Percentiles rank a stretch among this genome's conserved stretches.
These are phyloP conservation scores for Cyanidium caldarium DNA, from an alignment of 23 red algal genomes.

Conservation along the genomic window DNA sequence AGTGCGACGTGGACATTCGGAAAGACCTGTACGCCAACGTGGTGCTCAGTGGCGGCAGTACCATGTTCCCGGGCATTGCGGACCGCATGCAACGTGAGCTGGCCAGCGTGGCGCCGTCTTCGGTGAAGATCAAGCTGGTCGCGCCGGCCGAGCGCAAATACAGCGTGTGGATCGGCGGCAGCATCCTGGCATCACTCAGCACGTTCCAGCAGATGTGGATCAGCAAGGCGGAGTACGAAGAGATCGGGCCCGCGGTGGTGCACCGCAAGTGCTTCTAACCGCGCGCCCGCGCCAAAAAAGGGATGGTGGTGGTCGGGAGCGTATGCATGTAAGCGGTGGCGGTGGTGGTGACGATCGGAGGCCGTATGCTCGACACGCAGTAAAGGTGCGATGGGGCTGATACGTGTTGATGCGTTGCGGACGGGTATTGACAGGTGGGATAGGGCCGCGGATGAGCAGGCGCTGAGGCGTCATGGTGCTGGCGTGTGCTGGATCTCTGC, in stretches of 20 bases:
- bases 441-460: too few relatives aligned
- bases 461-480: too few relatives aligned
- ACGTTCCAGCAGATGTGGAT: slow-evolving; percentile 99
- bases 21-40: slow-evolving; percentile 96
- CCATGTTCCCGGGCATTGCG: slow-evolving; percentile 88
- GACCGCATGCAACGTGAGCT: slow-evolving; percentile 67
- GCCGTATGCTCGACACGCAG: too few relatives aligned
- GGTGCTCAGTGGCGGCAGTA: slow-evolving; percentile 83
- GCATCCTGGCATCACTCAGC: slow-evolving; percentile 74
- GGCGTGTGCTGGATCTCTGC: too few relatives aligned
- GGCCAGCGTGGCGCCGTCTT: slow-evolving; percentile 46
- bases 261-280: slow-evolving; percentile 99
- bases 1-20: slow-evolving; percentile 94
- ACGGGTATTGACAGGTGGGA: too few relatives aligned
- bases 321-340: too few relatives aligned
- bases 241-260: slow-evolving; percentile 89
- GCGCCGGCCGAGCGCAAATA: slow-evolving; percentile 95
- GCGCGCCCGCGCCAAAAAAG: too few relatives aligned
- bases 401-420: too few relatives aligned
- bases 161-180: slow-evolving; percentile 97
- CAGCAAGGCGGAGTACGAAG: slow-evolving; percentile 87
- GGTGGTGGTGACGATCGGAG: too few relatives aligned
- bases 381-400: too few relatives aligned
- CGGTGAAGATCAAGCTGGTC: slow-evolving; percentile 96
- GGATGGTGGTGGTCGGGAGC: too few relatives aligned